Conservation (phyloP, 257 asterid genomes). For the Solanum etuberosum region DNA sequence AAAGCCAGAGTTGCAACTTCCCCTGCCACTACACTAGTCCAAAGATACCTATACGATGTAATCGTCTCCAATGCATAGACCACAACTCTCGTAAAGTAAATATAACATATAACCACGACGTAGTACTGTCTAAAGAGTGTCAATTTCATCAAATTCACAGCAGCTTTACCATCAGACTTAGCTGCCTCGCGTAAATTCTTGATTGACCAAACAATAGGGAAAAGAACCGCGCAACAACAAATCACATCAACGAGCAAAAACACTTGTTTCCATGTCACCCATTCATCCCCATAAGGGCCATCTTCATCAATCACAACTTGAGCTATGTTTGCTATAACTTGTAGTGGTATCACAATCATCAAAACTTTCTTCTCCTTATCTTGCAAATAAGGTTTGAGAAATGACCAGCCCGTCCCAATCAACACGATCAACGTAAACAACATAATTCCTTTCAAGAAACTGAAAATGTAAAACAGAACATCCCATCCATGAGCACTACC, state of each 20-base stretch:
- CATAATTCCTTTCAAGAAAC: conserved; percentile 60
- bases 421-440: conserved; percentile 62
- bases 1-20: conserved; percentile 72
- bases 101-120: conserved; percentile 72
- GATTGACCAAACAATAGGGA: conserved; percentile 89
- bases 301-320: conserved; percentile 82
- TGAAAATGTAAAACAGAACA: conserved; percentile 59
- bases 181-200: conserved; percentile 87
- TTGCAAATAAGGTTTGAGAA: conserved; percentile 74
- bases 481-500: conserved; percentile 87
- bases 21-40: conserved; percentile 79
- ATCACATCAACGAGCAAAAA: conserved; percentile 74
- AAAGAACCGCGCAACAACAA: conserved; percentile 74
- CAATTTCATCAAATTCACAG: conserved; percentile 82
- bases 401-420: conserved; percentile 91
- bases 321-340: conserved; percentile 72
- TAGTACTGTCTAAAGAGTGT: conserved; percentile 77
- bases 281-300: conserved; percentile 60
- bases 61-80: conserved; percentile 83
- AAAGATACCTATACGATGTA: conserved; percentile 62
- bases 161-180: conserved; percentile 76
- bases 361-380: conserved; percentile 83
- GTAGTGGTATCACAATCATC: conserved; percentile 77
- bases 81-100: conserved; percentile 82
- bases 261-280: conserved; percentile 72